Conservation (phyloP, 208 protist genomes). For the Trypanosoma rangeli region DNA sequence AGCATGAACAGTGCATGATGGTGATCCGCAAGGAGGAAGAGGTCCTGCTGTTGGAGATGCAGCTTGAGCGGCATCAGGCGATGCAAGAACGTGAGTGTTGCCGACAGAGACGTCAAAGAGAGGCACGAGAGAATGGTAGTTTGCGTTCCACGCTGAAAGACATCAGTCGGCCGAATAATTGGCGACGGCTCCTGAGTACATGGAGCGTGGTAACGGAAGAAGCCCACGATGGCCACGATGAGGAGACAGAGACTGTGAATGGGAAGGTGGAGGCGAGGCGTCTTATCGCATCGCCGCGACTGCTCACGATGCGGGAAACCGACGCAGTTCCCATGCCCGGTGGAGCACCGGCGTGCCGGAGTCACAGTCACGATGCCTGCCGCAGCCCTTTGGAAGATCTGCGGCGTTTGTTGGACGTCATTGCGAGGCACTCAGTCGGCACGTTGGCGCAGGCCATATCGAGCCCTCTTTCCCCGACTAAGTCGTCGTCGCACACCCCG, state of each 20-base stretch:
- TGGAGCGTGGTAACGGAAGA: neutral
- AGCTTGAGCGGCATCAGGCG: slow-evolving; percentile 6
- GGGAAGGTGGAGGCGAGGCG: neutral
- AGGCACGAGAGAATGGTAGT: neutral
- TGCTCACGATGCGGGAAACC: neutral
- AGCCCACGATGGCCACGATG: neutral
- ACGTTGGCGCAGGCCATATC: neutral
- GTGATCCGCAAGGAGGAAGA: slow-evolving; percentile 17
- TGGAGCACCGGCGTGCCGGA: neutral
- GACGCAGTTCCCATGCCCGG: neutral
- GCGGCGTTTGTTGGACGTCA: neutral
- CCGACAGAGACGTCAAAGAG: neutral
- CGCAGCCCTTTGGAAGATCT: neutral
- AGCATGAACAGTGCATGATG: slow-evolving; percentile 23
- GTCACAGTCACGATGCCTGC: neutral
- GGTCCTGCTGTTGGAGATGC: neutral
- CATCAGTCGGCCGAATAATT: neutral
- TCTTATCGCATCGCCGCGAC: neutral
- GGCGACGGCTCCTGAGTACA: slow-evolving; percentile 13
- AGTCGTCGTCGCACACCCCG: neutral
- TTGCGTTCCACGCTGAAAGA: neutral
- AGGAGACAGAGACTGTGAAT: neutral
- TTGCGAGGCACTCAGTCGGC: neutral
- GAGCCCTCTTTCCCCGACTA: neutral
- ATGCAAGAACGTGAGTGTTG: slow-evolving; percentile 18